phyloP scores from a whole-genome alignment of 257 asterid species.

The Jasminum sambac region DNA sequence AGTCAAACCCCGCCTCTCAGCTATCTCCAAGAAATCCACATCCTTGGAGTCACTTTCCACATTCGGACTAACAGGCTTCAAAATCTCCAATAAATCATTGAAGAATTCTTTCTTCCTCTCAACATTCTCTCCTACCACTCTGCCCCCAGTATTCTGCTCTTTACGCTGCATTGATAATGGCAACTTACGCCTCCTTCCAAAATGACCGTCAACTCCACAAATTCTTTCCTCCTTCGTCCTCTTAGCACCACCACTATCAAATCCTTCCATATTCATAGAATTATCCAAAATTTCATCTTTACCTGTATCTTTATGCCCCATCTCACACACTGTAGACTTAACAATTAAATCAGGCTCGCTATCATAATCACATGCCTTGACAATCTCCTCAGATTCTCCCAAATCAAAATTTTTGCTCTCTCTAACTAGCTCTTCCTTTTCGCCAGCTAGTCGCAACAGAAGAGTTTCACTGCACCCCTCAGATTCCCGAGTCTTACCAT shows the following conservation, averaged over 20 bases:
- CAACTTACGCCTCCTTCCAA: constrained; percentile 29
- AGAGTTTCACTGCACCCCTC: constrained; percentile 8
- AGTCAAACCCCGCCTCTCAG: constrained; percentile 33
- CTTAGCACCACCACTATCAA: constrained; percentile 12
- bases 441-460: neutral
- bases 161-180: constrained; percentile 32
- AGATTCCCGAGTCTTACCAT: neutral
- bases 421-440: neutral
- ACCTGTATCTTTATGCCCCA: neutral
- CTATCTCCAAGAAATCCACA: constrained; percentile 34
- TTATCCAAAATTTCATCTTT: neutral
- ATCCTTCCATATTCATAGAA: constrained; percentile 16
- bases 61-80: constrained; percentile 22
- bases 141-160: constrained; percentile 15
- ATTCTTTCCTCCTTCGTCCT: neutral
- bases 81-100: constrained; percentile 19
- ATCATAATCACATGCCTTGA: neutral
- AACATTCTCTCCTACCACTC: neutral
- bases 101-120: constrained; percentile 21
- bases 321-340: neutral
- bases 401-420: constrained; percentile 7
- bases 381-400: constrained; percentile 5
- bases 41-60: constrained; percentile 9
- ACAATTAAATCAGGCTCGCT: neutral
- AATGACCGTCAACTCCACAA: neutral